Evolutionary conservation across 1,284 basidiomycete species (phyloP), one percentile per base, ranked within the genome.

Genomic region (Ceratobasidium sp.): DNA sequence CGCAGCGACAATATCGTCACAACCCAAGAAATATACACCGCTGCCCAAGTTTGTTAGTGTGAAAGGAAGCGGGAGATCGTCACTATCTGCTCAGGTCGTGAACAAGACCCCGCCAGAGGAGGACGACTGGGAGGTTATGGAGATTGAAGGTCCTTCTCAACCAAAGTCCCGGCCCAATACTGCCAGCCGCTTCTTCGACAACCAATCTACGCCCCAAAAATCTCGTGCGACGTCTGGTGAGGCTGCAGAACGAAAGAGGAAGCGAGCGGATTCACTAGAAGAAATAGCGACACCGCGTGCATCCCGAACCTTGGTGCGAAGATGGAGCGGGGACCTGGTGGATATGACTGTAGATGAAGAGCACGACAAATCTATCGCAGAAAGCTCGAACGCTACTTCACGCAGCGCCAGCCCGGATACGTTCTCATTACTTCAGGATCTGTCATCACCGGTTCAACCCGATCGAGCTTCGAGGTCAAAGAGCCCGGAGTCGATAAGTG

Each of bases 191-290:
- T 70, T 70, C 47, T 70, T 70, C 39, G 46, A 49, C 44, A 52
- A 49, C 13, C 44, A 49, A 33, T 59, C 49, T 41, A 59, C 68
- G n/a, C 69, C 54, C 25, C 66, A 73, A 54, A 67, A 52, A 46
- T 59, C 46, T 42, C 72, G 73, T 50, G 54, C 68, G 71, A 71
- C 41, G 62, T 77, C 41, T 71, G 78, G 21, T 77, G 81, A 56
- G 79, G 81, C 27, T 77, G 80, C 23, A 39, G 84, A 84, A 33
- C 75, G 76, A 21, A 69, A 77, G 39, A 70, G 73, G 42, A 70
- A 73, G 49, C 16, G 79, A 54, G 69, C 76, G 2, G 78, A 75
- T 59, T 81, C 80, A 58, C 79, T 80, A 33, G 81, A 82, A 68
- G 57, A 68, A 75, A 53, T 59, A 42, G 33, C 39, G 52, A 50